These are phyloP conservation scores for Podospora bellae-mahoneyi DNA, from an alignment of 495 filamentous ascomycete species.

Conservation along the genomic window DNA sequence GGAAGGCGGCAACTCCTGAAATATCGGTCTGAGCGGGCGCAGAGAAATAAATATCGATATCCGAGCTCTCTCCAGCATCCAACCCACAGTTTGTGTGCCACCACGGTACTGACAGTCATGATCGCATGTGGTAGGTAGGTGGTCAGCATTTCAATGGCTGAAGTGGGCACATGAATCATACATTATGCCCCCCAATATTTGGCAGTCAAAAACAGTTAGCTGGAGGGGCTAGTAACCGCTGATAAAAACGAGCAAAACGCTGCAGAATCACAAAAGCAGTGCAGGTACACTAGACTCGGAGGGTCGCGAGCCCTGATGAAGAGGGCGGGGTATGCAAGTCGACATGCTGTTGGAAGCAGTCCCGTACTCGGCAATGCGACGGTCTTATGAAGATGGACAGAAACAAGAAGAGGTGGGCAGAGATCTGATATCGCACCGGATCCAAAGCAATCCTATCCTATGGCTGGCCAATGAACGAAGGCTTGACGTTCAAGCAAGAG, in stretches of 20 bases:
- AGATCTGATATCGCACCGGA: constrained; percentile 29
- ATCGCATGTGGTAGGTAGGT: too few relatives aligned
- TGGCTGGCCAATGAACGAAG: constrained; percentile 27
- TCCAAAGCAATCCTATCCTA: constrained; percentile 11
- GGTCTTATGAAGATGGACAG: not conserved
- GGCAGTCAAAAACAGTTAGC: not conserved
- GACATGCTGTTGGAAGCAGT: not conserved
- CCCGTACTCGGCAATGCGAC: not conserved
- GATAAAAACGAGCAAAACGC: not conserved
- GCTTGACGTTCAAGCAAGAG: constrained; percentile 25
- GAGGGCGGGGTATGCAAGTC: not conserved
- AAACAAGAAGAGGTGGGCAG: not conserved
- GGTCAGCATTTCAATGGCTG: not conserved
- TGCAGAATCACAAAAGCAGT: not conserved
- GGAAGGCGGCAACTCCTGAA: not conserved
- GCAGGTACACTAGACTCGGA: not conserved
- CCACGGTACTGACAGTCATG: not conserved
- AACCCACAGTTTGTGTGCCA: not conserved
- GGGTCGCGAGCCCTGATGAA: not conserved
- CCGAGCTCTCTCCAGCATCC: not conserved
- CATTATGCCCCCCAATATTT: not conserved
- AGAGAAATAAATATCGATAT: not conserved
- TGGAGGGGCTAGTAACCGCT: not conserved
- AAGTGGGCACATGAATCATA: not conserved
- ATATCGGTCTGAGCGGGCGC: not conserved